Evolutionary conservation across 306 rosid species (phyloP), one percentile per base, ranked within the genome.

Genomic region (Dalbergia cochinchinensis): DNA sequence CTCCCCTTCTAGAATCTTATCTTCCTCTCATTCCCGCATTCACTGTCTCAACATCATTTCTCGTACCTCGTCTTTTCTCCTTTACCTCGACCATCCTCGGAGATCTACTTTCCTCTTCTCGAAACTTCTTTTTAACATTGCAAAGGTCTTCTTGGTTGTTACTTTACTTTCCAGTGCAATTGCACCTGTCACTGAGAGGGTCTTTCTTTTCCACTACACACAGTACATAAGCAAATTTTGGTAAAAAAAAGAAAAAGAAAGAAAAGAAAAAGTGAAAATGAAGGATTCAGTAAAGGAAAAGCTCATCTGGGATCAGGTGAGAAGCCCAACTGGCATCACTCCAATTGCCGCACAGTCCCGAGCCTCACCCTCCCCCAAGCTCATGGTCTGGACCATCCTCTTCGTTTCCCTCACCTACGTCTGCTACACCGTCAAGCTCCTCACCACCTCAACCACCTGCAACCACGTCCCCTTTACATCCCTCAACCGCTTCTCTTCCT

Each of bases 201-300:
- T 20, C 22, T 20, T 20, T 7, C 10, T 42, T 8, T 42, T 8
- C 47, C 47, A 42, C 8, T 42, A 42, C 47, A 4, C 39, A 42
- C 9, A 42, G 10, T 8, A 8, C 3, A 4, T 6, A 37, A 37
- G 5, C 41, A 37, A 37, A 26, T 26, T 26, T 26, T 26, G 31
- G 31, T 37, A 37, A 37, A 10, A 62, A 31, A 63, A 3, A 42
- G 20, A 6, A 11, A 13, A 12, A 31, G 8, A 5, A 6, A 19
- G 5, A 33, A 6, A 11, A 13, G 15, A 31, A 11, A 5, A 6
- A 19, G 5, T 3, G 41, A 83, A 60, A 67, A 92, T 95, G 99
- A 95, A 91, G 51, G 97, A 91, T 35, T 64, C 88, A 1, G 97
- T 91, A 73, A 92, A 90, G 78, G 97, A 92, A 73, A 92, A 90